phyloP scores from a whole-genome alignment of 768 basidiomycete genomes.

The Kwoniella newhampshirensis region DNA sequence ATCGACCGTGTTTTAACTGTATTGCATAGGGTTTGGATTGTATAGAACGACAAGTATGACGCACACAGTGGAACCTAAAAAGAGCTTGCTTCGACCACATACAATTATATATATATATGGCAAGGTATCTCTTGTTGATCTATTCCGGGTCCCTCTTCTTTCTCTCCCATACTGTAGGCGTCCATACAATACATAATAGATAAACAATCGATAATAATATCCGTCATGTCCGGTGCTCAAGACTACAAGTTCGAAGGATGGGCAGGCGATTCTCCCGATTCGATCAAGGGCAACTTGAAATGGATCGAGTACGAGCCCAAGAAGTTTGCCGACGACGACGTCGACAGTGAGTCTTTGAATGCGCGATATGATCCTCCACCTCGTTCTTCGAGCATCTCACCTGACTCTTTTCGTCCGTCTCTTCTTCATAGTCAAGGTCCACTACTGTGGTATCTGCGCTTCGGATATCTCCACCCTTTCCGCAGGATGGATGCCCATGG shows the following conservation, averaged over 20 bases:
- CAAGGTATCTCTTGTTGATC: no score
- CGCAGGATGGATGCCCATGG: constrained; percentile 54
- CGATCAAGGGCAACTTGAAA: constrained; percentile 45
- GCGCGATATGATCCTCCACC: not conserved
- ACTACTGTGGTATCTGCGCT: constrained; percentile 56
- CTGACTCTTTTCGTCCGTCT: not conserved
- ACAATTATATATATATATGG: no score
- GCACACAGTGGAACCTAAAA: no score
- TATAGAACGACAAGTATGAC: no score
- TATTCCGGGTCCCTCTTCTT: no score
- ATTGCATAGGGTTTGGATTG: no score
- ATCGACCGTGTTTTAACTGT: no score
- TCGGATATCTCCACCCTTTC: constrained; percentile 59
- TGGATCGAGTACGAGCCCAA: constrained; percentile 60
- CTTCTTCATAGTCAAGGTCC: constrained; percentile 36
- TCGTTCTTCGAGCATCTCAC: not conserved
- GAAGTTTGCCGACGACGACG: constrained; percentile 59
- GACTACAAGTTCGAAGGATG: constrained; percentile 50
- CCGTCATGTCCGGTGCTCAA: constrained; percentile 6
- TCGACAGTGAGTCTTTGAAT: constrained; percentile 55
- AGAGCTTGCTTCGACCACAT: no score
- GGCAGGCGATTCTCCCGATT: constrained; percentile 40
- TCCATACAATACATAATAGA: no score
- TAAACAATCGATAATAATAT: constrained; percentile 5
- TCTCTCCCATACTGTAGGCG: no score